Conservation (phyloP, 2,329 filamentous ascomycete genomes). For the Curvularia eragrostidis region DNA sequence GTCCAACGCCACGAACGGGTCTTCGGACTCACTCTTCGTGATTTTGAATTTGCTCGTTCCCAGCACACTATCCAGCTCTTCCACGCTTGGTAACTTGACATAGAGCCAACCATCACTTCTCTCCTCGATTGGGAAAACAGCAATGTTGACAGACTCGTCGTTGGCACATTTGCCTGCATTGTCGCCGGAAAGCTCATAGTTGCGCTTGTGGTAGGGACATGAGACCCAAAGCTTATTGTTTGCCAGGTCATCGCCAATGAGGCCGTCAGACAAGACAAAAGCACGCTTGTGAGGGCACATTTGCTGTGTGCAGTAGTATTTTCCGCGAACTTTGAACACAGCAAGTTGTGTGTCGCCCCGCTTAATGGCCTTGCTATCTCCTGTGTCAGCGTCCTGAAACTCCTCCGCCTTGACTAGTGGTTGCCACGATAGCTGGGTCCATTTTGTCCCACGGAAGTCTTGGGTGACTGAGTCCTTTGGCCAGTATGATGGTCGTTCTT, state of each 20-base stretch:
- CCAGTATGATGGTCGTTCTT: slow-evolving; percentile 80
- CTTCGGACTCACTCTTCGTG: slow-evolving; percentile 69
- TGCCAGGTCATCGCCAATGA: slow-evolving; percentile 72
- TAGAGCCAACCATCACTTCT: slow-evolving; percentile 79
- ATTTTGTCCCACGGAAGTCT: slow-evolving; percentile 73
- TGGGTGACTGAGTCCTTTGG: slow-evolving; percentile 69
- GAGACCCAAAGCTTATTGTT: slow-evolving; percentile 78
- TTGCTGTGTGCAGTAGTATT: slow-evolving; percentile 85
- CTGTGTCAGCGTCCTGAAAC: slow-evolving; percentile 73
- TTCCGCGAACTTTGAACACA: slow-evolving; percentile 80
- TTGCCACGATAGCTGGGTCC: slow-evolving; percentile 78
- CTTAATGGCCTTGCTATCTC: slow-evolving; percentile 79
- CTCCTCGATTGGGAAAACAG: slow-evolving; percentile 79
- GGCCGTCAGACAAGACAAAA: slow-evolving; percentile 85
- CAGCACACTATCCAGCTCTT: slow-evolving; percentile 79
- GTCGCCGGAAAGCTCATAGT: slow-evolving; percentile 75
- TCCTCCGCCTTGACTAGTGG: slow-evolving; percentile 74
- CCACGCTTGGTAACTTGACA: slow-evolving; percentile 77
- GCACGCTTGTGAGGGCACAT: slow-evolving; percentile 95
- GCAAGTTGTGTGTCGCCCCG: slow-evolving; percentile 88
- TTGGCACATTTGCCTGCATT: slow-evolving; percentile 75
- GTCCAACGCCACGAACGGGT: slow-evolving; percentile 64
- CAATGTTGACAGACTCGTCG: slow-evolving; percentile 77
- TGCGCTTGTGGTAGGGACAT: slow-evolving; percentile 89
- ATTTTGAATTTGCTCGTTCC: slow-evolving; percentile 82